phyloP scores from a whole-genome alignment of 805 yeast species.

The Cyberlindnera lachancei region DNA sequence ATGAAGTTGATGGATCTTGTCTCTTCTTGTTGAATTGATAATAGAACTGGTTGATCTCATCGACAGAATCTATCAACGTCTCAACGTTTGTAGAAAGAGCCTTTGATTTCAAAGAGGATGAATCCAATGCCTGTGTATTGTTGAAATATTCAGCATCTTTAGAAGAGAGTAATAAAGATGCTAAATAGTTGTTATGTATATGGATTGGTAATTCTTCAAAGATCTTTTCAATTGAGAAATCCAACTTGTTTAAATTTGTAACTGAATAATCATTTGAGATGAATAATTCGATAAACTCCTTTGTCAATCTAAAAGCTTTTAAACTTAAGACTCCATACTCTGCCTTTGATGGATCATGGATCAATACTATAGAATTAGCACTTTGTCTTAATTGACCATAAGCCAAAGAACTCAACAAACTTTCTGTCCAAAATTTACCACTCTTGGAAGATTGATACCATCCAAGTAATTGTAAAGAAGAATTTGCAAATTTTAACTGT shows the following conservation, averaged over 20 bases:
- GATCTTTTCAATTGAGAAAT: slow-evolving; percentile 56
- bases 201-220: slow-evolving; percentile 65
- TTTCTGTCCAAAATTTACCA: slow-evolving; percentile 62
- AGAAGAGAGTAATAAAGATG: slow-evolving; percentile 44
- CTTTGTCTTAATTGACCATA: slow-evolving; percentile 52
- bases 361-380: slow-evolving; percentile 44
- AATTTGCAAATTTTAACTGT: slow-evolving; percentile 51
- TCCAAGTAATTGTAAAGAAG: slow-evolving; percentile 67
- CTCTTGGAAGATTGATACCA: slow-evolving; percentile 71
- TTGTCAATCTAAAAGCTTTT: slow-evolving; percentile 62
- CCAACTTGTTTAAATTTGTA: slow-evolving; percentile 51
- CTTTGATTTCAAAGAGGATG: slow-evolving; percentile 13
- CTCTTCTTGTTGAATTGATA: slow-evolving; percentile 20
- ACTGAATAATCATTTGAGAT: slow-evolving; percentile 51
- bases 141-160: slow-evolving; percentile 15
- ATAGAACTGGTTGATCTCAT: slow-evolving; percentile 19
- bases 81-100: slow-evolving; percentile 15
- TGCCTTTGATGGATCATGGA: slow-evolving; percentile 65
- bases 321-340: slow-evolving; percentile 56
- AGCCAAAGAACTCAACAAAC: slow-evolving; percentile 61
- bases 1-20: slow-evolving; percentile 5
- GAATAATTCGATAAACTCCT: slow-evolving; percentile 48
- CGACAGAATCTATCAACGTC: slow-evolving; percentile 19
- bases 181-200: slow-evolving; percentile 62
- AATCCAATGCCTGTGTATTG: slow-evolving; percentile 13